Conservation (phyloP, 163 green algal species). For the Volvox carteri region DNA sequence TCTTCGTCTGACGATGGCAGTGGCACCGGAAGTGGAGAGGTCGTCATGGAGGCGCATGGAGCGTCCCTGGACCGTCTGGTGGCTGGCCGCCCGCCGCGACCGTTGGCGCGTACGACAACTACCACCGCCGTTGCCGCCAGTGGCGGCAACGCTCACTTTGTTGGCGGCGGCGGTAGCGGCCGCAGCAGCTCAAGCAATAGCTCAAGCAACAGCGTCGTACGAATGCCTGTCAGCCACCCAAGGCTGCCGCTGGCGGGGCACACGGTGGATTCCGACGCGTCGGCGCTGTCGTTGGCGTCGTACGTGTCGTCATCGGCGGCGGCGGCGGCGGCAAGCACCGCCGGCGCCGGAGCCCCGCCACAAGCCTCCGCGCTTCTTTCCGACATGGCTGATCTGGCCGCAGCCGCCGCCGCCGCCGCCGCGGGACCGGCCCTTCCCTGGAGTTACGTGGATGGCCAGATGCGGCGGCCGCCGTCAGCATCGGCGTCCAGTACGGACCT, state of each 20-base stretch:
- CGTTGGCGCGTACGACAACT: not conserved
- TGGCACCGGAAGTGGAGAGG: not conserved
- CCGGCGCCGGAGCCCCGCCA: no score
- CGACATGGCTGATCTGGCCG: not conserved
- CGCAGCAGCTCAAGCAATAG: not conserved
- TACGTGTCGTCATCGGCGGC: no score
- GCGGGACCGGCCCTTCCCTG: not conserved
- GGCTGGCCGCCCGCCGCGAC: not conserved
- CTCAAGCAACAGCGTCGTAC: not conserved
- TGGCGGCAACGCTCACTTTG: not conserved
- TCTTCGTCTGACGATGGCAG: not conserved
- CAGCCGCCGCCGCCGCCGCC: not conserved
- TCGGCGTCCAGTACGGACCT: not conserved
- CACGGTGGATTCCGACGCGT: no score
- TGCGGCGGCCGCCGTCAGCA: not conserved
- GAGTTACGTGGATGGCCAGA: not conserved
- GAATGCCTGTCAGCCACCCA: not conserved
- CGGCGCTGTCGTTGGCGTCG: no score
- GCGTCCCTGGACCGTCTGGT: constrained; percentile 1
- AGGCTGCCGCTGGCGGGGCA: not conserved
- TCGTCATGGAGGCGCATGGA: not conserved
- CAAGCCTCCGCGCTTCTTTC: no score
- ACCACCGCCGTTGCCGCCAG: not conserved
- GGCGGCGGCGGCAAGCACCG: not conserved
- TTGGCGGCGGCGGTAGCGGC: not conserved